These are phyloP conservation scores for Phyllosticta citribraziliensis DNA, from an alignment of 2,329 filamentous ascomycete species.

Conservation along the genomic window DNA sequence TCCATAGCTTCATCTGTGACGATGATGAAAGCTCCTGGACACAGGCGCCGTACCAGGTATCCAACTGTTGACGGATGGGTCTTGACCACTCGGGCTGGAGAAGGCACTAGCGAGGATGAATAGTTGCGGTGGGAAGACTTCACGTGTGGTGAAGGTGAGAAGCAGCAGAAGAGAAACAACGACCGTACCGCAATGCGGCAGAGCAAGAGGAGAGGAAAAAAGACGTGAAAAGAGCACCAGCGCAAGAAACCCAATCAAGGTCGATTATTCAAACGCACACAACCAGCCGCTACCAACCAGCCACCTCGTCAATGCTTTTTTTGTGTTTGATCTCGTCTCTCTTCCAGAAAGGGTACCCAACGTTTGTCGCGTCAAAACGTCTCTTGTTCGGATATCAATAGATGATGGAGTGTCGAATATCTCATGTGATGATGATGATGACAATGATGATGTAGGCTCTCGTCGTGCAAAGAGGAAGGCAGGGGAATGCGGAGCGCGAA, in stretches of 20 bases:
- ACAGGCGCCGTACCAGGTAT: too few species aligned
- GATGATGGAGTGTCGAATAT: conserved; percentile 8
- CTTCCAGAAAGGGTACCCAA: conserved; percentile 10
- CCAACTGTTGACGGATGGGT: too few species aligned
- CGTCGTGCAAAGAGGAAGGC: background rate
- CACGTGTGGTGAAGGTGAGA: background rate
- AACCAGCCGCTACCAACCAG: background rate
- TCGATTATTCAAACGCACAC: background rate
- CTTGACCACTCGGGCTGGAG: too few species aligned
- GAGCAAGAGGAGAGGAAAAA: background rate
- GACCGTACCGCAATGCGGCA: background rate
- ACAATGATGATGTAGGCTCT: background rate
- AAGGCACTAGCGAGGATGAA: too few species aligned
- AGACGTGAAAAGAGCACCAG: conserved; percentile 5
- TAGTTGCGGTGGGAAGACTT: too few species aligned
- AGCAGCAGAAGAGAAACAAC: background rate
- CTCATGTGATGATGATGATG: conserved; percentile 8
- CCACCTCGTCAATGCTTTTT: conserved; percentile 11
- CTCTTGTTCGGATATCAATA: conserved; percentile 9
- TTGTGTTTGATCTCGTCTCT: conserved; percentile 9
- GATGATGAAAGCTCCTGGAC: background rate
- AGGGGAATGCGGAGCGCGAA: conserved; percentile 6
- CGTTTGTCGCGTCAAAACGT: conserved; percentile 5
- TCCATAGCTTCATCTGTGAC: background rate
- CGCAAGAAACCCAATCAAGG: conserved; percentile 6